These are phyloP conservation scores for Hyaloscypha variabilis DNA, from an alignment of 495 filamentous ascomycete species.

Conservation along the genomic window DNA sequence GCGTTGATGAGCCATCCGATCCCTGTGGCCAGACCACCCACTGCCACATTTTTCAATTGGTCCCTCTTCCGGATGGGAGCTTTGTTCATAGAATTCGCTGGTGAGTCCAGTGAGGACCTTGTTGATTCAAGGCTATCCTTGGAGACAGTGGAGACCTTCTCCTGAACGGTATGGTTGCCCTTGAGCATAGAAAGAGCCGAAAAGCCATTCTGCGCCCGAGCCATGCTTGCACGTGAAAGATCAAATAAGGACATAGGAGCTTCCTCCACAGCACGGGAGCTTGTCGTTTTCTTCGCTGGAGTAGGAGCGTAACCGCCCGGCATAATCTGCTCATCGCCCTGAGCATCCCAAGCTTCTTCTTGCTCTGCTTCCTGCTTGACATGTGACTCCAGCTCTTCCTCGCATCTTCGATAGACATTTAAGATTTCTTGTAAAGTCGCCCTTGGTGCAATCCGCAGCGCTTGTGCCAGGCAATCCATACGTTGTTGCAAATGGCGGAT, in stretches of 20 bases:
- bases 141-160: background rate
- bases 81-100: background rate
- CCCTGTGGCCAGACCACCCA: constrained; percentile 73
- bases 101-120: background rate
- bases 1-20: constrained; percentile 86
- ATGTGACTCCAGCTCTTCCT: constrained; percentile 77
- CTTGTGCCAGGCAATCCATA: constrained; percentile 86
- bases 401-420: constrained; percentile 80
- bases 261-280: constrained; percentile 56
- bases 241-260: constrained; percentile 95
- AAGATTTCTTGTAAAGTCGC: constrained; percentile 82
- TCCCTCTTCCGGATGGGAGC: constrained; percentile 69
- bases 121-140: background rate
- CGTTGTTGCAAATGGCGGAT: constrained; percentile 76
- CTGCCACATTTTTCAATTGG: constrained; percentile 75
- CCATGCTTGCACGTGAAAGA: constrained; percentile 77
- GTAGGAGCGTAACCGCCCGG: constrained; percentile 65
- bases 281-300: constrained; percentile 35
- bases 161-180: background rate
- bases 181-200: constrained; percentile 44
- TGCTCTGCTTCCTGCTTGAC: constrained; percentile 72
- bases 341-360: constrained; percentile 72
- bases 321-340: constrained; percentile 61
- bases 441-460: constrained; percentile 79
- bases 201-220: constrained; percentile 63